Evolutionary conservation across 139 green algal species (phyloP), one percentile per base, ranked within the genome.

Genomic region (Mesotaenium endlicherianum): DNA sequence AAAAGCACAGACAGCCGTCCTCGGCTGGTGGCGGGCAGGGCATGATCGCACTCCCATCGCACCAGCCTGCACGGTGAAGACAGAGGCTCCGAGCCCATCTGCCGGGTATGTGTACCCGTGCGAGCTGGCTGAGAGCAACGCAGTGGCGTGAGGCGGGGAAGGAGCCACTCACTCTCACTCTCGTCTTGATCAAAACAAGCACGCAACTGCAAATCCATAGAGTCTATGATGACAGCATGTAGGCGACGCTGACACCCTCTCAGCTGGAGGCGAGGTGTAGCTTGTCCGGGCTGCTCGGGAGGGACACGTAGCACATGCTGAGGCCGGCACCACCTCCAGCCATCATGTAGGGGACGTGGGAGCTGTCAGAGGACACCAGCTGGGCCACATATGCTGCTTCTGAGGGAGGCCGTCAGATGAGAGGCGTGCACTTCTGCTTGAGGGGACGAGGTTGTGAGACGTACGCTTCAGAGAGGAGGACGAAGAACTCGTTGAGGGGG

Each of bases 401-500:
- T 41, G 47, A 11, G 47, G 47, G 11, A 8, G 11, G 8, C 47
- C 8, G 8, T 8, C 8, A 11, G 8, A 57, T 8, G 47, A 8
- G 47, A 57, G 47, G 47, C 8, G 11, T 8, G 3, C 59, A 36
- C 5, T 5, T 17, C 59, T 3, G 2, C 59, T 16, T 30, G 31
- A n/a, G n/a, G n/a, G n/a, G n/a, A n/a, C n/a, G n/a, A n/a, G n/a
- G n/a, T n/a, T n/a, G n/a, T n/a, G n/a, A n/a, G n/a, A n/a, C 59
- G 59, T 17, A 86, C 38, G 49, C 31, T 4, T 87, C 81, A 30
- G 72, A 86, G 43, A 87, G n/a, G 5, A 87, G 53, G 16, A 87
- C 2, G 36, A 87, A 87, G 16, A 17, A 2, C 20, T 79, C 17
- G 75, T 87, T 87, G 53, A 20, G 11, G 31, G 50, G 75, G 36